Evolutionary conservation across 805 yeast species (phyloP).

Genomic region (Ogataea degrootiae): DNA sequence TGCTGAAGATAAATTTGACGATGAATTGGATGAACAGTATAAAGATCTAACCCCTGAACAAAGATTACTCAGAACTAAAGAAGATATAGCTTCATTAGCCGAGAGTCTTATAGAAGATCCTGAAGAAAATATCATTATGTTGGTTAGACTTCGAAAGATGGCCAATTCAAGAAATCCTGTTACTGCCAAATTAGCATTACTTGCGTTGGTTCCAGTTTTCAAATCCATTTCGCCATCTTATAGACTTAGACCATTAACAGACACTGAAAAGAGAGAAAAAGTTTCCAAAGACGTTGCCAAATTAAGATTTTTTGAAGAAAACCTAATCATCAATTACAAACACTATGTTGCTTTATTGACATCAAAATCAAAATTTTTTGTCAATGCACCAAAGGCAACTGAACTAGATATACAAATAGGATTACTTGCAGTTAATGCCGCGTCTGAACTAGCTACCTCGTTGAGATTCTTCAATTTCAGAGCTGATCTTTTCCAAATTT

Average conservation of each 20-base stretch:
- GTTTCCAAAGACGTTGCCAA: slow-evolving; percentile 79
- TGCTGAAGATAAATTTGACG: slow-evolving; percentile 15
- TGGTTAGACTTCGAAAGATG: slow-evolving; percentile 68
- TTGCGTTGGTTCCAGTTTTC: slow-evolving; percentile 80
- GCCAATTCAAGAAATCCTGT: slow-evolving; percentile 60
- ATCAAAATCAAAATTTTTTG: slow-evolving; percentile 30
- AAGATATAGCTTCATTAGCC: slow-evolving; percentile 78
- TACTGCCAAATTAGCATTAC: slow-evolving; percentile 64
- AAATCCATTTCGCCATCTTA: slow-evolving; percentile 86
- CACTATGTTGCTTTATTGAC: slow-evolving; percentile 57
- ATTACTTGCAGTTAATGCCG: slow-evolving; percentile 62
- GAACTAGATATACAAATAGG: slow-evolving; percentile 42
- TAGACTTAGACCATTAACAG: slow-evolving; percentile 77
- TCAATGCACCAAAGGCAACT: slow-evolving; percentile 24
- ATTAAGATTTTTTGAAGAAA: slow-evolving; percentile 76
- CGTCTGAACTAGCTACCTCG: slow-evolving; percentile 67
- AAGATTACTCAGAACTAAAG: slow-evolving; percentile 59
- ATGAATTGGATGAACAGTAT: slow-evolving; percentile 34
- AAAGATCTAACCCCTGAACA: slow-evolving; percentile 47
- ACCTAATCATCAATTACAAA: slow-evolving; percentile 63
- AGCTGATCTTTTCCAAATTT: slow-evolving; percentile 62
- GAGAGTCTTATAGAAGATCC: slow-evolving; percentile 80
- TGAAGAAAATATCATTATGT: slow-evolving; percentile 67
- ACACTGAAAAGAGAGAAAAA: slow-evolving; percentile 73
- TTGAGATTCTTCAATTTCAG: slow-evolving; percentile 79